Percentiles rank a stretch among this genome's conserved stretches.
These are phyloP conservation scores for Sonneratia caseolaris DNA, from an alignment of 345 rosid species.

Conservation along the genomic window DNA sequence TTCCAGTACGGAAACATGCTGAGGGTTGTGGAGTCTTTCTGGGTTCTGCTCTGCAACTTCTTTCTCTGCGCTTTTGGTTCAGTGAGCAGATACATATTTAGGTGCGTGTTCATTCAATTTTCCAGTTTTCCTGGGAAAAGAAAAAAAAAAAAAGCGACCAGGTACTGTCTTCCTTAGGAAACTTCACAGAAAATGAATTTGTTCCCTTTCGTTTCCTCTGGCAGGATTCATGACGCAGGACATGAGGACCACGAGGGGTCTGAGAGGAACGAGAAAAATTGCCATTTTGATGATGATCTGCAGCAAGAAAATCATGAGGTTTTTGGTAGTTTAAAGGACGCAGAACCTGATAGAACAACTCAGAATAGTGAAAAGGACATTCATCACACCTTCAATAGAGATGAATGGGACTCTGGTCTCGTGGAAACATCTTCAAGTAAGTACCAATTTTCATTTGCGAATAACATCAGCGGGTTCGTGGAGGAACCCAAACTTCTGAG, in stretches of 20 bases:
- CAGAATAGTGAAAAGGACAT: background rate
- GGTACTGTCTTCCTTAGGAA: background rate
- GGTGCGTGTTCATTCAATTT: conserved; percentile 19
- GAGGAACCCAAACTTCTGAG: conserved; percentile 37
- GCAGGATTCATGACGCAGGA: conserved; percentile 14
- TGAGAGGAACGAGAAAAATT: conserved; percentile 14
- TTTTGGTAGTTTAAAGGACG: conserved; percentile 5
- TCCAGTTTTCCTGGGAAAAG: background rate
- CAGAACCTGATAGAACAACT: background rate
- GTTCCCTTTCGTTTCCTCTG: background rate
- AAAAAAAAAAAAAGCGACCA: background rate
- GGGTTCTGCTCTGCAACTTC: conserved; percentile 43
- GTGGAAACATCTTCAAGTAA: conserved; percentile 19
- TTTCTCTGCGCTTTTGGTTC: conserved; percentile 11
- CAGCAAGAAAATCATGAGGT: conserved; percentile 1
- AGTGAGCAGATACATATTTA: conserved; percentile 14
- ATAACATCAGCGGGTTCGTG: conserved; percentile 32
- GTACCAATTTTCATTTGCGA: conserved; percentile 30
- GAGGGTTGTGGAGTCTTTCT: conserved; percentile 25
- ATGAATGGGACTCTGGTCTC: conserved; percentile 15
- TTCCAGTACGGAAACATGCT: conserved; percentile 9
- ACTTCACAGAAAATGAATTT: background rate
- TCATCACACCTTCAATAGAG: conserved; percentile 8
- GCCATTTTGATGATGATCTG: conserved; percentile 14
- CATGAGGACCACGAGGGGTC: conserved; percentile 2